These are phyloP conservation scores for Xerocomellus chrysenteron DNA, from an alignment of 768 basidiomycete genomes.

Conservation along the genomic window DNA sequence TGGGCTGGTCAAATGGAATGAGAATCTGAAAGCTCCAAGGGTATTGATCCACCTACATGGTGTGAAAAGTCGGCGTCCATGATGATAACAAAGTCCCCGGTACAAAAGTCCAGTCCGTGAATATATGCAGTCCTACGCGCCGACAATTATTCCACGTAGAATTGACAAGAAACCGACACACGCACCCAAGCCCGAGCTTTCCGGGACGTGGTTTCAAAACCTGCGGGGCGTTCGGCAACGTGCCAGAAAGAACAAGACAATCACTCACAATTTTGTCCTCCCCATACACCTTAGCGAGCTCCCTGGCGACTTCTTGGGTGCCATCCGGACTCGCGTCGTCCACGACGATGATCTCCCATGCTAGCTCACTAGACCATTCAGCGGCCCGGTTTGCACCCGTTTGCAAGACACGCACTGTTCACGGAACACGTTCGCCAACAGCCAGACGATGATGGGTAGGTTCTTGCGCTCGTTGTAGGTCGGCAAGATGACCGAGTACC, in stretches of 20 bases:
- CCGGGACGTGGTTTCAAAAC: conserved; percentile 84
- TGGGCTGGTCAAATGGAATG: conserved; percentile 56
- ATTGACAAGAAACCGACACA: neutral
- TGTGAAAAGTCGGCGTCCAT: conserved; percentile 98
- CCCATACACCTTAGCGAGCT: conserved; percentile 78
- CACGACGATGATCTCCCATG: conserved; percentile 88
- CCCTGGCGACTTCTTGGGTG: conserved; percentile 82
- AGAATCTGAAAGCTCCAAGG: neutral
- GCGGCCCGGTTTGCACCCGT: conserved; percentile 3
- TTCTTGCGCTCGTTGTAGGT: conserved; percentile 96
- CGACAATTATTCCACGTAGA: neutral
- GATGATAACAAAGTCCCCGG: conserved; percentile 92
- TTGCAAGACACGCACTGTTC: conserved; percentile 57
- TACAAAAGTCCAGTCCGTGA: conserved; percentile 85
- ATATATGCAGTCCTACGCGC: conserved; percentile 81
- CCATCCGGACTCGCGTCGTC: conserved; percentile 94
- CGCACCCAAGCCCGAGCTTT: conserved; percentile 87
- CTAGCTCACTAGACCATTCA: conserved; percentile 52
- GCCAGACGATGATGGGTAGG: conserved; percentile 83
- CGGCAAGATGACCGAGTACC: conserved; percentile 90
- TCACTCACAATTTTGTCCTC: conserved; percentile 74
- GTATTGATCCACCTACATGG: conserved; percentile 57
- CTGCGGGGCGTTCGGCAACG: conserved; percentile 37
- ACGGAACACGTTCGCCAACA: conserved; percentile 73
- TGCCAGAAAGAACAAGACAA: neutral